Base-by-base conservation (phyloP, 2,329 filamentous ascomycete genomes). In the Trichoderma sp. region DNA sequence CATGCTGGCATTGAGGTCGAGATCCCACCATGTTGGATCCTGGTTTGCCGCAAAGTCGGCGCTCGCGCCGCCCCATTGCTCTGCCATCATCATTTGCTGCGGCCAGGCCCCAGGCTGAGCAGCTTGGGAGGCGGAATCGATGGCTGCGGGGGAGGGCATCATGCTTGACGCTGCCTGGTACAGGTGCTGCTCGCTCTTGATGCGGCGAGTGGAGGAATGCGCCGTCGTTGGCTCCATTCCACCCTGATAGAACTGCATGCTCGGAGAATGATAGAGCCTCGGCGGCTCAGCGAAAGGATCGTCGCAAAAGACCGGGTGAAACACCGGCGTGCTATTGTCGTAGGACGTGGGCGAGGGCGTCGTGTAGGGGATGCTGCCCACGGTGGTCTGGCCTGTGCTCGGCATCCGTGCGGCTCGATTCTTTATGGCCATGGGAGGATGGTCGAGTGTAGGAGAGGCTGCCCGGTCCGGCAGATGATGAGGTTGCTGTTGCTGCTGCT, bases 271-370 rank as follows among this genome's bases (percentile, higher is more conserved):
- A 43, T 63, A 50, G 39, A 28, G 26, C 21, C 72, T 68, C 5
- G 74, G 66, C 30, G 71, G 69, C 45, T 78, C 77, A 59, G 67
- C 69, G 68, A 79, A 79, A 1, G 78, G 78, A 61, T 79, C 78
- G 39, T 79, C 78, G 52, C 72, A 75, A 64, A 71, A 74, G 24
- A 77, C 77, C 52, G 75, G 72, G 21, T 78, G 71, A 66, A 79
- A 79, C 56, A 65, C 71, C 63, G 67, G 68, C 65, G 67, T 63
- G 57, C 70, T 67, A 17, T 72, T 69, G 48, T 76, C 68, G 62
- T 73, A 70, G 52, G 71, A 30, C 1, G 45, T 69, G 59, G 72
- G 69, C 21, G 72, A 70, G 65, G 71, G 65, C 66, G 39, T 69
- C 66, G 71, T 69, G 51, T 69, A 71, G 44, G n/a, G 50, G 62